Evolutionary conservation across 2,329 filamentous ascomycete species (phyloP), one percentile per base, ranked within the genome.

Genomic region (Samsoniella hepiali): DNA sequence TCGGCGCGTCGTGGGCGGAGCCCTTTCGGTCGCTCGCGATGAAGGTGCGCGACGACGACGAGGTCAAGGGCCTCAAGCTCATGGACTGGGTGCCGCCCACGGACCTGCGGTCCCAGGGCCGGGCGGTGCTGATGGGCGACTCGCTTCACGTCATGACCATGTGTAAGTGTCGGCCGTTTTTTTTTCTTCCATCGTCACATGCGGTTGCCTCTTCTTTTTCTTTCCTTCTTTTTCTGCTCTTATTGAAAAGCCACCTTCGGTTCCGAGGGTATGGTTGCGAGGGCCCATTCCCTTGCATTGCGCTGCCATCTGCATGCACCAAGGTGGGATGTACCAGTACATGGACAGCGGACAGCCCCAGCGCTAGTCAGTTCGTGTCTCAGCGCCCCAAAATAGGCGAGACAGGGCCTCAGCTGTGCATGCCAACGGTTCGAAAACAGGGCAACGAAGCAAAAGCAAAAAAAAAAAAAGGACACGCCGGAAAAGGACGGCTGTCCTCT

Each of bases 141-240:
- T 79, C 84, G 0, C 75, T 84, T 3, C 84, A 87, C 69, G 77
- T 81, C 0, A 86, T 86, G 83, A 80, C 81, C 0, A 86, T 86
- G 83, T 86, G 82, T 86, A 77, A 71, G 82, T 72, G n/a, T 17
- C 40, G 22, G 53, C 57, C 42, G 56, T 6, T 8, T 17, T 22
- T 54, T 58, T 58, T 31, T 34, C 11, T 50, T 27, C 22, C 34
- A 32, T 31, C 10, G 10, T 17, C 27, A 2, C 3, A 27, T 45
- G 32, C 57, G 57, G 50, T 58, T 4, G 7, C 8, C n/a, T 54
- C 36, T 36, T 29, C 31, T 10, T 57, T 29, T 32, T 45, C 31
- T 34, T 34, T 17, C 11, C 31, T 58, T 47, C 36, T 50, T 50
- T 15, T 11, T 15, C 17, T 17, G 3, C 17, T 31, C 8, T 44